Conservation (phyloP, 2,329 filamentous ascomycete genomes). For the Corniculantispora saksenae region DNA sequence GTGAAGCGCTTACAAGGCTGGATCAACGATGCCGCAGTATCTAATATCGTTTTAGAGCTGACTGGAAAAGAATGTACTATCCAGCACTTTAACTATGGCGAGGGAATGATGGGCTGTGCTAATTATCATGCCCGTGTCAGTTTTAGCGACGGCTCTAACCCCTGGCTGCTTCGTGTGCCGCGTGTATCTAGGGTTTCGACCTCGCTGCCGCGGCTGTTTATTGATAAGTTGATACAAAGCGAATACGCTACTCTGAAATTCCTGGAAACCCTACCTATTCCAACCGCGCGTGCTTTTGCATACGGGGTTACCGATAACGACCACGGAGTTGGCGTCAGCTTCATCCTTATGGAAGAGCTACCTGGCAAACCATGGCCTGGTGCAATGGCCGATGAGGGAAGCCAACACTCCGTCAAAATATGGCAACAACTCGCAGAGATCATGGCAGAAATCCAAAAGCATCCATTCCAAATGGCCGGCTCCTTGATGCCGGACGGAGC, state of each 20-base stretch:
- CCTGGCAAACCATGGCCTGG: conserved; percentile 25
- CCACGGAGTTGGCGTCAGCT: conserved; percentile 29
- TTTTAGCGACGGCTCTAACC: conserved; percentile 25
- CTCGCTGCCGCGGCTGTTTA: conserved; percentile 24
- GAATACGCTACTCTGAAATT: conserved; percentile 36
- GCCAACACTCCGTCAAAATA: not conserved
- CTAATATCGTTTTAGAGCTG: not conserved
- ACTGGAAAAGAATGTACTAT: not conserved
- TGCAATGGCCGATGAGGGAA: not conserved
- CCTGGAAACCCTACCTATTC: conserved; percentile 29
- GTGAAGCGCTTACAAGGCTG: too few species aligned
- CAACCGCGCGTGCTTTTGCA: conserved; percentile 28
- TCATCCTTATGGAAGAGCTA: conserved; percentile 29
- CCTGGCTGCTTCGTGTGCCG: conserved; percentile 30
- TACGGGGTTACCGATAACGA: conserved; percentile 26
- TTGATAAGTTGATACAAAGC: conserved; percentile 31
- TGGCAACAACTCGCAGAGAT: conserved; percentile 3
- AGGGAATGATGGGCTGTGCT: conserved; percentile 21
- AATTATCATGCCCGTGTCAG: conserved; percentile 28
- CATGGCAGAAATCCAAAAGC: conserved; percentile 6
- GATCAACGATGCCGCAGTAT: not conserved
- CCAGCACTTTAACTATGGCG: too few species aligned
- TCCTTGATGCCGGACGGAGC: not conserved
- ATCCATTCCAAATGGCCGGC: not conserved
- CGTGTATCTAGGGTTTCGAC: conserved; percentile 18